Evolutionary conservation across 768 basidiomycete genomes (phyloP).

Genomic region (Rhodotorula babjevae): DNA sequence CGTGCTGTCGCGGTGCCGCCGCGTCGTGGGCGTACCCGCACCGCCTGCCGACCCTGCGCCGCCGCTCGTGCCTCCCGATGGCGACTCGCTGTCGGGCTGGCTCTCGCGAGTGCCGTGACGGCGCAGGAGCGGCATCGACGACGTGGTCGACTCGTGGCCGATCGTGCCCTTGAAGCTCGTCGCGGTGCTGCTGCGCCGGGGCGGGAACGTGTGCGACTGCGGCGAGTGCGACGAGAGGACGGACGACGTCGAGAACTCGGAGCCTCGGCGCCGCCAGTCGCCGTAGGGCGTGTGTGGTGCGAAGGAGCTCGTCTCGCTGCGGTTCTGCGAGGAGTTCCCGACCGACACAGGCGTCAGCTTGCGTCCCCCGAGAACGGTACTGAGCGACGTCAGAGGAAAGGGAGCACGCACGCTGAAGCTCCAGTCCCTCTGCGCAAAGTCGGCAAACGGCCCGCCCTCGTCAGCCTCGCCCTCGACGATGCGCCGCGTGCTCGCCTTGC

Average conservation of each 20-base stretch:
- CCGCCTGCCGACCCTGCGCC: not conserved
- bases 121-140: constrained; percentile 22
- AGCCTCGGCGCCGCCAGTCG: constrained; percentile 6
- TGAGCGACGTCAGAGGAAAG: no score
- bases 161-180: constrained; percentile 8
- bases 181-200: not conserved
- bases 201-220: not conserved
- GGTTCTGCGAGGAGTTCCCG: not conserved
- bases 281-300: not conserved
- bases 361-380: no score
- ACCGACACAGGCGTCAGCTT: no score
- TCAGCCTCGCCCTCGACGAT: not conserved
- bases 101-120: constrained; percentile 2
- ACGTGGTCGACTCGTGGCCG: constrained; percentile 21
- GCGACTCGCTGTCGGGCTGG: not conserved
- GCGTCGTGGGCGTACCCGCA: no score
- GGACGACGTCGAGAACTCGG: constrained; percentile 23
- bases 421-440: constrained; percentile 4
- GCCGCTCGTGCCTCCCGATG: not conserved
- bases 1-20: constrained; percentile 2
- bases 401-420: not conserved
- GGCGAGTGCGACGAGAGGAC: constrained; percentile 1
- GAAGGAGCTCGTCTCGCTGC: not conserved
- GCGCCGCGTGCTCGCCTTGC: not conserved
- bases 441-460: constrained; percentile 17